Percentiles rank a stretch among this genome's conserved stretches.
Conservation (phyloP, 352 stramenopile genomes). For the Phytophthora pseudosyringae region DNA sequence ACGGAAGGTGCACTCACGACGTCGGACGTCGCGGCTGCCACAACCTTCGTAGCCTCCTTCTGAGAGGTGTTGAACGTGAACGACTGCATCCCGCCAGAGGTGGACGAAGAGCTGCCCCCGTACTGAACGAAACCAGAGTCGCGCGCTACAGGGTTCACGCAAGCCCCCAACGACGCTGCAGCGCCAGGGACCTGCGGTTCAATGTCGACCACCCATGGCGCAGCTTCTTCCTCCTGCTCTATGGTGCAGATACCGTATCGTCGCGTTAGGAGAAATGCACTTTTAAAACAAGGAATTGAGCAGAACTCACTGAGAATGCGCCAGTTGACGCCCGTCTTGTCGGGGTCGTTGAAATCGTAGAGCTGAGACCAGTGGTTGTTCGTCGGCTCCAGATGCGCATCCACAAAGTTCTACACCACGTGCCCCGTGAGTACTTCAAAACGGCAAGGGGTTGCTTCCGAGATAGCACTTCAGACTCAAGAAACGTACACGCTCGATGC, state of each 20-base stretch:
- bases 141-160: slow-evolving; percentile 66
- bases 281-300: neutral
- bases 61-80: slow-evolving; percentile 78
- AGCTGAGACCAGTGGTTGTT: slow-evolving; percentile 93
- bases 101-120: slow-evolving; percentile 38
- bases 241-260: neutral
- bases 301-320: slow-evolving; percentile 54
- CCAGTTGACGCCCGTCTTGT: slow-evolving; percentile 81
- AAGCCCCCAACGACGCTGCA: slow-evolving; percentile 42
- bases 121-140: slow-evolving; percentile 70
- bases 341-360: slow-evolving; percentile 93
- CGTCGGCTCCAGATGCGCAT: slow-evolving; percentile 75
- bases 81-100: slow-evolving; percentile 50
- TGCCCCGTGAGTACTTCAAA: neutral
- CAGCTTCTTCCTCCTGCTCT: slow-evolving; percentile 53
- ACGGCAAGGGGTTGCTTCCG: neutral
- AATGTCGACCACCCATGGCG: slow-evolving; percentile 63
- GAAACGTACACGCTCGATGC: slow-evolving; percentile 52
- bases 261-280: slow-evolving; percentile 8
- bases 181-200: slow-evolving; percentile 45
- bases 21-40: slow-evolving; percentile 11
- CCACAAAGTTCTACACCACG: slow-evolving; percentile 60
- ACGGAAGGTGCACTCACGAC: neutral
- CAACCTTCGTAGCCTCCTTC: slow-evolving; percentile 38
- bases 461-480: neutral